Evolutionary conservation across 305 asterid genomes (phyloP), one percentile per base, ranked within the genome.

Genomic region (Rubia peregrina): DNA sequence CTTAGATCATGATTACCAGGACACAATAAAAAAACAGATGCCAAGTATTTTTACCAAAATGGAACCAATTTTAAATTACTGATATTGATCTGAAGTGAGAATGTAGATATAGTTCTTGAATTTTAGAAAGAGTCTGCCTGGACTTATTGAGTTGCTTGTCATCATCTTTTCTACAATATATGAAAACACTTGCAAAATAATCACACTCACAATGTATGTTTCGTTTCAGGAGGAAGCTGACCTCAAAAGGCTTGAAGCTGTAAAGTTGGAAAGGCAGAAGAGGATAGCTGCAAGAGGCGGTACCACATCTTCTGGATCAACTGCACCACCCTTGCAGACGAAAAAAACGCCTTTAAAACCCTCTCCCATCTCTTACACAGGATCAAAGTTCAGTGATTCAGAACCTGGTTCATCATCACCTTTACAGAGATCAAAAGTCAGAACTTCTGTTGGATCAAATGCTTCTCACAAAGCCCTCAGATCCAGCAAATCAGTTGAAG

Each of bases 361-460:
- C 74, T 86, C 96, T 77, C 82, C 93, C 5, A 77, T 87, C 74
- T 75, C 88, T 82, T 80, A 79, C 73, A 84, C 84, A 83, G 96
- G 95, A 78, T 88, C 98, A 13, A 94, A 91, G 85, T 94, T 94
- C 81, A 87, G 92, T 78, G 99, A 94, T 80, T 82, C 88, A 44
- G 98, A 88, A 79, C 95, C 96, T 44, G 98, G 96, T 41, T 84
- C 97, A 71, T 89, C 92, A 43, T 94, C 98, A 65, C 99, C 99
- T 65, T 80, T 89, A 82, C 99, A 94, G 83, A 94, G 99, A 82
- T 88, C 99, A 79, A 91, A 89, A 83, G 69, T 88, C 83, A 83
- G 95, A 82, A 77, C 81, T 76, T 77, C 96, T 65, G 74, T 84
- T 59, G 84, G 82, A 78, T 79, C 89, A 56, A 83, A 75, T 72